phyloP scores from a whole-genome alignment of 2,329 filamentous ascomycete genomes.

The Fusarium sp. region DNA sequence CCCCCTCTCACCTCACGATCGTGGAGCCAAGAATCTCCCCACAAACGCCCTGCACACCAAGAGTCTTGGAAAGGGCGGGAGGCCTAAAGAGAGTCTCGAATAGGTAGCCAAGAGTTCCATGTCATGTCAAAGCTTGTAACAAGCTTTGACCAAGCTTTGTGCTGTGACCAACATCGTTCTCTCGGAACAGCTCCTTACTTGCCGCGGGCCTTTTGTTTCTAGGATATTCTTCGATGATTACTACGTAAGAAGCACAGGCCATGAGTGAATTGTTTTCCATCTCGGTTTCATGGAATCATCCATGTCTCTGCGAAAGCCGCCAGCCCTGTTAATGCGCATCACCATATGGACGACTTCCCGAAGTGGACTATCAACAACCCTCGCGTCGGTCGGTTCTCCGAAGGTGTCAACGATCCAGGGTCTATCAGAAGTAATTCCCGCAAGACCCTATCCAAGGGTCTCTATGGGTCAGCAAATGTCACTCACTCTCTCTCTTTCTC shows the following conservation, averaged over 20 bases:
- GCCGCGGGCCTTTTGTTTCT: constrained; percentile 11
- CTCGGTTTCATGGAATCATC: constrained; percentile 20
- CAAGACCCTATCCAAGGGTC: constrained; percentile 19
- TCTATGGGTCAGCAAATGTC: constrained; percentile 4
- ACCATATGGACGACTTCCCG: constrained; percentile 15
- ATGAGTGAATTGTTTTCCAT: constrained; percentile 22
- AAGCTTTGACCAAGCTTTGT: constrained; percentile 23
- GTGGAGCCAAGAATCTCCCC: constrained; percentile 24
- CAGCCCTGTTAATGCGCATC: constrained; percentile 8
- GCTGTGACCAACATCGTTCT: constrained; percentile 6
- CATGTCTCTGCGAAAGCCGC: constrained; percentile 13
- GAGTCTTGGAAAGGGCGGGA: constrained; percentile 16
- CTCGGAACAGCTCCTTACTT: constrained; percentile 15
- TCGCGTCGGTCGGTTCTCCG: not conserved
- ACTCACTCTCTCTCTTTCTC: too few relatives aligned
- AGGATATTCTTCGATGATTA: not conserved
- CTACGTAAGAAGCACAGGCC: constrained; percentile 13
- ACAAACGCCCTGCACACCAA: constrained; percentile 23
- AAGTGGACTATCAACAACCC: constrained; percentile 14
- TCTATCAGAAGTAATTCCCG: constrained; percentile 14
- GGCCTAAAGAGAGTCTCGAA: constrained; percentile 8
- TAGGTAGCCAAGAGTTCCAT: not conserved
- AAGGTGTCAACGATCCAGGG: constrained; percentile 10
- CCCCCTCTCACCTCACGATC: constrained; percentile 4
- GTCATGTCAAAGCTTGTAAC: constrained; percentile 13